Base-by-base conservation (phyloP, 2,329 filamentous ascomycete species). In the Cercospora sp. region DNA sequence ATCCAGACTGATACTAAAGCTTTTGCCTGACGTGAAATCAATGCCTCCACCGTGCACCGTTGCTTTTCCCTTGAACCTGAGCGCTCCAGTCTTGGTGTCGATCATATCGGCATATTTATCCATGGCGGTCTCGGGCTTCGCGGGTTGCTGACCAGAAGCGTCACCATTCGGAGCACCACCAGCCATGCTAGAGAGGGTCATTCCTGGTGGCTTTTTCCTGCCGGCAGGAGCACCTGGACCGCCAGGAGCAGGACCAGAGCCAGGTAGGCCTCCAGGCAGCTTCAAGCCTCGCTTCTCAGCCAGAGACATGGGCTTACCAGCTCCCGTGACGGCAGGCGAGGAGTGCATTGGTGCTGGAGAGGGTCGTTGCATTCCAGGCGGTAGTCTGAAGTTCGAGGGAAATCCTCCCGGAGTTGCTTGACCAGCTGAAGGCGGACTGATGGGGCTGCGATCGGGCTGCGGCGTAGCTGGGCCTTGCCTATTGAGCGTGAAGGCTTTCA, bases 41-140 rank as follows among this genome's bases (percentile, higher is more conserved):
- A 99, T 94, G 28, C 95, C 95, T 16, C 91, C 89, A 28, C 92
- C 89, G 71, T 94, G 94, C 63, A 99, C 91, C 4, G 93, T 88
- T 10, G 95, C 95, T 73, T 97, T 97, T 73, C 93, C 94, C 74
- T 93, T 92, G 81, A 99, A 99, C 8, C 90, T 96, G 70, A 99
- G 84, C 74, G 91, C 96, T 10, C 95, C 95, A 61, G 92, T 92
- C 76, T 97, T 92, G 0, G 93, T 90, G 77, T 99, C 94, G 68
- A 99, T 92, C 76, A 91, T 95, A 71, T 97, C 90, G 33, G 89
- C 84, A 74, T 90, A 92, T 75, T 90, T 90, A 75, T 87, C 88
- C 78, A 92, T 78, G 45, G 75, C 71, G 10, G 71, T 74, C 64
- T 77, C 70, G 18, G 76, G 69, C 67, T 77, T 75, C 28, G 78